These are phyloP conservation scores for Ophiostoma sp. DNA, from an alignment of 2,329 filamentous ascomycete species.

Conservation along the genomic window DNA sequence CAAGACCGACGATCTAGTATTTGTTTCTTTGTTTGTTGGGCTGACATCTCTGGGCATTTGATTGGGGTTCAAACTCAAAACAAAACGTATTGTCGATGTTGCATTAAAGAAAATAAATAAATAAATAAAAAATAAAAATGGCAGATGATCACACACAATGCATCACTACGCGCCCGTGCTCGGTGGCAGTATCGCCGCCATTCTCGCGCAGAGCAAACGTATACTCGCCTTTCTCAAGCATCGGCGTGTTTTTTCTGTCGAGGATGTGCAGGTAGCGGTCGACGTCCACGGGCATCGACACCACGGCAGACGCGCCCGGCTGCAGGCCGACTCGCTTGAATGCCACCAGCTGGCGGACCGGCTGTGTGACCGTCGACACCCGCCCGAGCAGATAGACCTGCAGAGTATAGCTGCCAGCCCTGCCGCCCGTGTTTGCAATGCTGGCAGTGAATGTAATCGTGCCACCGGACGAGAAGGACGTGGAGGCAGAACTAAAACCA, in stretches of 20 bases:
- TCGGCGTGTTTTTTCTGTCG: constrained; percentile 2
- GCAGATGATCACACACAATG: background rate
- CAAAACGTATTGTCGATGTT: background rate
- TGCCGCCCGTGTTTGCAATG: background rate
- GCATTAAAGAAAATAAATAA: background rate
- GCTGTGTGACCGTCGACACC: constrained; percentile 7
- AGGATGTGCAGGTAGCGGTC: constrained; percentile 12
- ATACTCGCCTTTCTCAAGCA: background rate
- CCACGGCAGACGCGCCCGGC: background rate
- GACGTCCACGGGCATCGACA: constrained; percentile 9
- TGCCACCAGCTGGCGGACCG: constrained; percentile 14
- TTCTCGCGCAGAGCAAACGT: background rate
- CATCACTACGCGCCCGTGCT: background rate
- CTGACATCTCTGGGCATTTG: background rate
- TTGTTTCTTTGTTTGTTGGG: background rate
- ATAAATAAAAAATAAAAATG: background rate
- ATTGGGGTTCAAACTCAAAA: background rate
- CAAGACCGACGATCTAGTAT: background rate
- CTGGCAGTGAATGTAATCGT: background rate
- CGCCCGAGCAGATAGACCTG: constrained; percentile 13
- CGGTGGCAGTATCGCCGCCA: background rate
- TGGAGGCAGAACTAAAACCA: background rate
- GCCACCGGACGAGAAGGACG: background rate
- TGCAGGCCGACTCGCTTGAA: background rate
- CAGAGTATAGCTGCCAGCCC: constrained; percentile 9